Base-by-base conservation (phyloP, 2,329 filamentous ascomycete species). In the Fusarium compactum region DNA sequence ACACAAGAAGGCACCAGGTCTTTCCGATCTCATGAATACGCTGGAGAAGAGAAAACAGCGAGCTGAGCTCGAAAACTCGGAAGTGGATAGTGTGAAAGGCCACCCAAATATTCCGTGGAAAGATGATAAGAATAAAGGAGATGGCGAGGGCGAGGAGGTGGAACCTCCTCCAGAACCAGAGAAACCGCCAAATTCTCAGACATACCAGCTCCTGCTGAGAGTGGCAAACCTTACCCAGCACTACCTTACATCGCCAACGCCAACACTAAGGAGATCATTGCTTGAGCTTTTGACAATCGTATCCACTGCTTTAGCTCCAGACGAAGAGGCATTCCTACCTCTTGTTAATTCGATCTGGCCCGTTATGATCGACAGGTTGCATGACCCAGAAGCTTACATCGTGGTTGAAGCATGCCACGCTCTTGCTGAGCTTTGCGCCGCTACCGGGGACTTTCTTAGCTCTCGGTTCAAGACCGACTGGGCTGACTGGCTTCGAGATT, bases 341-440 rank as follows among this genome's bases (percentile, higher is more conserved):
- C 85, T 98, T 0, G 90, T 98, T 72, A 96, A 98, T 79, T 91
- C 92, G 5, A 84, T 98, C 10, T 99, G 95, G 95, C 94, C 95
- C 0, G 91, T 97, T 9, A 82, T 97, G 8, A 82, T 91, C 3
- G 84, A 85, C n/a, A 85, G 90, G 25, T 82, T 94, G 8, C 87
- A 89, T 70, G 92, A 94, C 69, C 70, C 81, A 6, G 90, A 94
- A 78, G 82, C 88, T 0, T 92, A 90, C 75, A 87, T 98, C 12
- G 87, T 87, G 4, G 86, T 91, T 11, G 88, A 90, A 18, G 90
- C 94, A 8, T 90, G 93, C 62, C 85, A 89, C 16, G 87, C 93
- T 1, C 83, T 98, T 5, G 83, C 83, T 4, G 82, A 86, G 14
- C 85, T 98, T 60, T 97, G 93, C 76, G 82, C 83, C 59, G 84